Evolutionary conservation across 805 yeast species (phyloP), one percentile per base, ranked within the genome.

Genomic region (Yamadazyma olivae): DNA sequence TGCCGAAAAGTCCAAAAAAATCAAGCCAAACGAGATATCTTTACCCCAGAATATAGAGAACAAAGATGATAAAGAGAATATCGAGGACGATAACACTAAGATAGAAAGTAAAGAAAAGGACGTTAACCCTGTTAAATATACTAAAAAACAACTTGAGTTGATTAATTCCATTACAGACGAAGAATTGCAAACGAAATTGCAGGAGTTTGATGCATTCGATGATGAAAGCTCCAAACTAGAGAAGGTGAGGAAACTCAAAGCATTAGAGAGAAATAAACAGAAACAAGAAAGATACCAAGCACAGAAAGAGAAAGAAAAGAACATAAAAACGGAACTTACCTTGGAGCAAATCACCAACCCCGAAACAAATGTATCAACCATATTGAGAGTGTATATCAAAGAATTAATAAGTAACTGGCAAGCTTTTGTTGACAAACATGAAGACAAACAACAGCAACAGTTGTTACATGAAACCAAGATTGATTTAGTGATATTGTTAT

Each of bases 401-500:
- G 47, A 55, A 9, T 35, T 81, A 9, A 39, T 78, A n/a, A 38
- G 41, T n/a, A 50, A 59, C 31, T 76, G 82, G 75, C 64, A 69
- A 14, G 9, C 14, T 4, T 32, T 50, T 17, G 7, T 14, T 14
- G 19, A 13, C 7, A 12, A 13, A n/a, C 20, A 6, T 7, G 14
- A 13, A n/a, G 20, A 17, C 24, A 18, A 24, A 33, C 34, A 50
- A n/a, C 21, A 36, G 7, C 2, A 27, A 43, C 3, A 28, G 35
- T 14, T 64, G 7, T 44, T 64, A 4, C 36, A 30, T 17, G 70
- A 67, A 38, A 61, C 70, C 9, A 67, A 67, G 41, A 44, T 49
- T 17, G 71, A 67, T 74, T 51, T 87, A 25, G 75, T 78, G 3
- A 61, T 67, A 40, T 64, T 88, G 15, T 64, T 67, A 25, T 65